phyloP scores from a whole-genome alignment of 78 protist species.

The Dictyostelium citrinum region DNA sequence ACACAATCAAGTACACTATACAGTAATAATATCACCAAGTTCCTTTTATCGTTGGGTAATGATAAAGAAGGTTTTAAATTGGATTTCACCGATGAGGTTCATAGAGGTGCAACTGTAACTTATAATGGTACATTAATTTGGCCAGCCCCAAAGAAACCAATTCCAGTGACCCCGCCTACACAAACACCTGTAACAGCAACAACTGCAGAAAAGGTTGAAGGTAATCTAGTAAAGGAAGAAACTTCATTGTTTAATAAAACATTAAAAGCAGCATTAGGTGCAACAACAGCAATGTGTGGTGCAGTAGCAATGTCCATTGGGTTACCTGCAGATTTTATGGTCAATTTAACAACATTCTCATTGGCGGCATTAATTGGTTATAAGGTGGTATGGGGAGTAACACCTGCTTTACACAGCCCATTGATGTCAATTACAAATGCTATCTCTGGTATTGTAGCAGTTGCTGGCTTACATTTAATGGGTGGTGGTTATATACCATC shows the following conservation, averaged over 20 bases:
- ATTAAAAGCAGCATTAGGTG: slow-evolving; percentile 4
- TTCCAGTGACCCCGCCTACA: neutral
- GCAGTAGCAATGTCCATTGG: slow-evolving; percentile 10
- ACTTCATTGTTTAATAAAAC: neutral
- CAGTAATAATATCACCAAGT: slow-evolving; percentile 87
- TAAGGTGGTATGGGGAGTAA: slow-evolving; percentile 95
- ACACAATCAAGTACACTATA: slow-evolving; percentile 88
- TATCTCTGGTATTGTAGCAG: slow-evolving; percentile 96
- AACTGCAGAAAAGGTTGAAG: neutral
- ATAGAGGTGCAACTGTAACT: slow-evolving; percentile 12
- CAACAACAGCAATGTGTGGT: slow-evolving; percentile 11
- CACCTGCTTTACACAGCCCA: slow-evolving; percentile 98
- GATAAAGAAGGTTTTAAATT: slow-evolving; percentile 47
- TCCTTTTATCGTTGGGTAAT: slow-evolving; percentile 78
- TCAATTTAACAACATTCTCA: slow-evolving; percentile 83
- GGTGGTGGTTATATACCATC: slow-evolving; percentile 77
- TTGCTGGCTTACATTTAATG: slow-evolving; percentile 93
- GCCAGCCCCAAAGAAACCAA: slow-evolving; percentile 70
- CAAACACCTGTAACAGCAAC: neutral
- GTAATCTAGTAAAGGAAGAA: neutral
- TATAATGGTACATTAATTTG: slow-evolving; percentile 39
- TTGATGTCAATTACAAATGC: slow-evolving; percentile 99
- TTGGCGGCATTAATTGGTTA: slow-evolving; percentile 92
- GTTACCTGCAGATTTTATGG: slow-evolving; percentile 61
- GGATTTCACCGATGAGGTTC: slow-evolving; percentile 86